Base-by-base conservation (phyloP, 2,329 filamentous ascomycete species). In the Epicoccum nigrum region DNA sequence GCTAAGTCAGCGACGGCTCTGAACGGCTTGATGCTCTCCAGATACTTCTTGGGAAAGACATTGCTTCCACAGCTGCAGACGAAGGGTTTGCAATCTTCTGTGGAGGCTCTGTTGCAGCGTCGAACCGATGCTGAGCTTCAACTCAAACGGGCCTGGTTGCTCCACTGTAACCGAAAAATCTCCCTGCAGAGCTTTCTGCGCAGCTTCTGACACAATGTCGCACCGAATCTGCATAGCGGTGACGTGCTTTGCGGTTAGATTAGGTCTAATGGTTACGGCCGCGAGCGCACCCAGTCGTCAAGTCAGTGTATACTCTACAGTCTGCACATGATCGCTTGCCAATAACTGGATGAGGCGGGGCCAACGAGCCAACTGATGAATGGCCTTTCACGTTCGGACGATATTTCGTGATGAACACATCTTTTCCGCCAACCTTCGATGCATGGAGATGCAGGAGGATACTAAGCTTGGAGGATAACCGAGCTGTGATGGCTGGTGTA, bases 41-140 rank as follows among this genome's bases (percentile, higher is more conserved):
- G 35, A 38, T 53, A 60, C 2, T 31, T 23, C 3, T 34, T 13
- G 0, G 56, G 56, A 27, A 61, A 59, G 27, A 51, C 12, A 8
- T 51, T 51, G 1, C 37, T 5, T 7, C 54, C 45, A 21, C 56
- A 56, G 31, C 41, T 47, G 34, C 42, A 55, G 16, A 51, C 33
- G 30, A 21, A 40, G 9, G 17, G 37, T 25, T 51, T 35, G 19
- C 32, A 17, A 12, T 4, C 8, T 1, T 47, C 42, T n/a, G 34
- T 38, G 3, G 45, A 54, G n/a, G n/a, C n/a, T n/a, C n/a, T n/a
- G n/a, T n/a, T n/a, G n/a, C n/a, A n/a, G n/a, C n/a, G n/a, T n/a
- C n/a, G n/a, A n/a, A n/a, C n/a, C n/a, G n/a, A n/a, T n/a, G n/a
- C n/a, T n/a, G n/a, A n/a, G n/a, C n/a, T n/a, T n/a, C 4, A 49